Conservation (phyloP, 805 yeast species). For the Pichia rugopelliculosa region DNA sequence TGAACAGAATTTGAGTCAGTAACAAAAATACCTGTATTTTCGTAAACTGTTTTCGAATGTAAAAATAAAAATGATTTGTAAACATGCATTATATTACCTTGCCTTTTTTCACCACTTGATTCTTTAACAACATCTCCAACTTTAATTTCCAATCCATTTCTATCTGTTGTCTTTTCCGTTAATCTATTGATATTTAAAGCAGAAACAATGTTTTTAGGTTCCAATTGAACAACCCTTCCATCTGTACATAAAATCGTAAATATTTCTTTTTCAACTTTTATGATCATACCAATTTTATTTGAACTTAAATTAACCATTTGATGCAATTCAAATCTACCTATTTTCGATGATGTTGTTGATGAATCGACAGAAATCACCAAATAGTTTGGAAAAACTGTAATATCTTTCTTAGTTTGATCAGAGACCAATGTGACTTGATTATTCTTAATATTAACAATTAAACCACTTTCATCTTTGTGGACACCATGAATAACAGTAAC, state of each 20-base stretch:
- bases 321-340: slow-evolving; percentile 76
- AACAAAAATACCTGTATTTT: slow-evolving; percentile 88
- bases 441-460: slow-evolving; percentile 73
- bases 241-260: slow-evolving; percentile 76
- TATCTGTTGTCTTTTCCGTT: slow-evolving; percentile 80
- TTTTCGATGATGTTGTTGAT: slow-evolving; percentile 61
- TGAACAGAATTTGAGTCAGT: slow-evolving; percentile 67
- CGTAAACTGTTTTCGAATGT: slow-evolving; percentile 69
- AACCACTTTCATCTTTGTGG: slow-evolving; percentile 89
- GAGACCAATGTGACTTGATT: slow-evolving; percentile 87
- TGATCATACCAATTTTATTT: slow-evolving; percentile 79
- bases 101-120: slow-evolving; percentile 71
- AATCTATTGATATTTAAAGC: slow-evolving; percentile 58
- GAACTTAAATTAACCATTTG: slow-evolving; percentile 86
- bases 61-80: slow-evolving; percentile 74
- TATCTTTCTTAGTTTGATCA: slow-evolving; percentile 81
- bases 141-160: slow-evolving; percentile 73
- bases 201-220: slow-evolving; percentile 77
- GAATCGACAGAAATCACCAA: slow-evolving; percentile 83
- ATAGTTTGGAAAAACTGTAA: slow-evolving; percentile 88
- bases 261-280: slow-evolving; percentile 82
- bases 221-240: slow-evolving; percentile 63
- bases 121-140: slow-evolving; percentile 94
- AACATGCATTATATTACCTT: slow-evolving; percentile 82
- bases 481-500: slow-evolving; percentile 89